Conservation (phyloP, 2,329 filamentous ascomycete species). For the Aureobasidium melanogenum region DNA sequence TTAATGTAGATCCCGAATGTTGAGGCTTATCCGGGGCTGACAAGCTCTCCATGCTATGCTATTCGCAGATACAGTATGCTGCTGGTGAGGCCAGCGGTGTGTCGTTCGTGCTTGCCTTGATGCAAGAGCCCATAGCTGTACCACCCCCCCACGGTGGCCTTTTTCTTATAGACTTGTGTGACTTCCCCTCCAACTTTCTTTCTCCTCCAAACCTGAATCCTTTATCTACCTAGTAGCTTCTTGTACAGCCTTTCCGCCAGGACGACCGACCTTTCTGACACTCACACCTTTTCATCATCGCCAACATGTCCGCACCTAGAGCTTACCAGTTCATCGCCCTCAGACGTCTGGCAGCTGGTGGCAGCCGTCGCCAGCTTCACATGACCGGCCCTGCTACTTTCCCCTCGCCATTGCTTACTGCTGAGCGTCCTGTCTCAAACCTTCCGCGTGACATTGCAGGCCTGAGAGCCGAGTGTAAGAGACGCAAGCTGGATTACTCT, state of each 20-base stretch:
- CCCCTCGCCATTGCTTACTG: slow-evolving; percentile 38
- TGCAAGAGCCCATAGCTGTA: slow-evolving; percentile 8
- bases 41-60: background rate
- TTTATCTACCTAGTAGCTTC: slow-evolving; percentile 2
- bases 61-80: slow-evolving; percentile 6
- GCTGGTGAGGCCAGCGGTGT: slow-evolving; percentile 6
- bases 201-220: background rate
- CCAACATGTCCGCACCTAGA: slow-evolving; percentile 35
- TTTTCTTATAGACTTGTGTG: background rate
- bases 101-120: slow-evolving; percentile 4
- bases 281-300: background rate
- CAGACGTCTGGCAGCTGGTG: slow-evolving; percentile 30
- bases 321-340: slow-evolving; percentile 34
- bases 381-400: slow-evolving; percentile 53
- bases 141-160: background rate
- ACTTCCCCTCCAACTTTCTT: background rate
- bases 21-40: slow-evolving; percentile 11
- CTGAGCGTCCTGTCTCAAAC: slow-evolving; percentile 42
- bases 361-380: slow-evolving; percentile 42
- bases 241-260: background rate
- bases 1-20: slow-evolving; percentile 1
- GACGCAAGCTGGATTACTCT: slow-evolving; percentile 36
- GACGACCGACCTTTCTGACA: background rate
- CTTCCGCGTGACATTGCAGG: slow-evolving; percentile 43
- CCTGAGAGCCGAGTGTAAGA: slow-evolving; percentile 43